Base-by-base conservation (phyloP, 352 stramenopile species). In the Nothophytophthora sp. region DNA sequence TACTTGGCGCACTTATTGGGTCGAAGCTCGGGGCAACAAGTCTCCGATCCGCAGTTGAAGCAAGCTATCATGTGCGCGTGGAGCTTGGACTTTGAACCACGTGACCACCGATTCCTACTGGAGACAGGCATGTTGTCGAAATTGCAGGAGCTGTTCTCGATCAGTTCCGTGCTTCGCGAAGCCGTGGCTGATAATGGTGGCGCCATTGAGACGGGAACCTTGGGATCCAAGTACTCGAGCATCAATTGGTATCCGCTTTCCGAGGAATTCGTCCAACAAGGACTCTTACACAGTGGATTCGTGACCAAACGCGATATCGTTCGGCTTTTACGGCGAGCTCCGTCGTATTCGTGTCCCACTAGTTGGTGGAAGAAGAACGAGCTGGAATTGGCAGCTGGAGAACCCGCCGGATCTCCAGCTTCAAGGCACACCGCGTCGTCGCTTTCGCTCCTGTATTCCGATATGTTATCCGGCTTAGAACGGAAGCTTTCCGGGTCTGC, bases 221-320 rank as follows among this genome's bases (percentile, higher is more conserved):
- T 30, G 3, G 19, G 36, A 10, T 36, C 55, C 15, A 46, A 50
- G 15, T 70, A 75, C 38, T 67, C 63, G 3, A 73, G 67, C 38
- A 71, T 87, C 12, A 88, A 91, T 38, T 95, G 85, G 85, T 66
- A 90, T 22, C 79, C 85, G 22, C 55, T 95, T 5, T 87, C 85
- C 0, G 76, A 88, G 32, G 70, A 90, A 33, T 93, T 92, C 51
- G 81, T 95, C 25, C 81, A 89, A 33, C 69, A 89, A 32, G 86
- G 76, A 46, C 67, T 90, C 2, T 50, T 95, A 9, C 63, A 72
- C 10, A 85, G 59, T 16, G 81, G 82, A 0, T 82, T 76, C 19
- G 67, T 95, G 41, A 90, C 82, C 0, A 95, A 95, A 50, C 82
- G 85, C 12, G 81, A 93, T 37, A 76, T 95, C 8, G 56, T 92